phyloP scores from a whole-genome alignment of 2,329 filamentous ascomycete genomes.

The Stemphylium vesicarium region DNA sequence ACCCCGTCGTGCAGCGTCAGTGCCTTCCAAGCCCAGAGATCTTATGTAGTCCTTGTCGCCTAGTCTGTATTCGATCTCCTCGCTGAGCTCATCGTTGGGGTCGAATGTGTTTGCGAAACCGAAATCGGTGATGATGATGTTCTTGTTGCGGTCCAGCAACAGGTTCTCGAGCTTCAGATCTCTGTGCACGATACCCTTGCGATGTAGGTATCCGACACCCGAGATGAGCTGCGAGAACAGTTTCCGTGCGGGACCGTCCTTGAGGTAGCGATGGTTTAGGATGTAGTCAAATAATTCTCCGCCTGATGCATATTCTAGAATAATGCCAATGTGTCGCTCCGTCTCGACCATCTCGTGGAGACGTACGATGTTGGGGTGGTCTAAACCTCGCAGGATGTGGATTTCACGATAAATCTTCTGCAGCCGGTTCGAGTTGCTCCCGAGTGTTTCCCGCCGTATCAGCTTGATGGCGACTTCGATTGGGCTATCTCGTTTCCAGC shows the following conservation, averaged over 20 bases:
- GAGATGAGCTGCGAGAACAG: constrained; percentile 96
- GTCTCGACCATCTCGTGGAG: constrained; percentile 99
- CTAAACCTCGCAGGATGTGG: constrained; percentile 82
- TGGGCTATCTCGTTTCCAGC: constrained; percentile 95
- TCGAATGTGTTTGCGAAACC: constrained; percentile 99
- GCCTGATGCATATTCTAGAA: constrained; percentile 96
- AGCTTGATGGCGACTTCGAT: constrained; percentile 97
- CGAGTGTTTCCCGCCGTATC: constrained; percentile 89
- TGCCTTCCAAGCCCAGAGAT: constrained; percentile 80
- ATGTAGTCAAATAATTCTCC: constrained; percentile 99
- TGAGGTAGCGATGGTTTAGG: constrained; percentile 92
- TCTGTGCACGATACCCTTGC: constrained; percentile 97
- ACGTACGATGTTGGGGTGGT: constrained; percentile 95
- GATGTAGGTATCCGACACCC: constrained; percentile 95
- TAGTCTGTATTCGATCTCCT: constrained; percentile 88
- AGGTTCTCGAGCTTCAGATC: constrained; percentile 97
- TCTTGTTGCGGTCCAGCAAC: constrained; percentile 91
- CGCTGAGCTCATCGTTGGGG: constrained; percentile 81
- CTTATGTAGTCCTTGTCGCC: constrained; percentile 89
- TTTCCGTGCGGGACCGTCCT: constrained; percentile 87
- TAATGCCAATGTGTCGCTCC: constrained; percentile 95
- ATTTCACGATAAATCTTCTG: constrained; percentile 99
- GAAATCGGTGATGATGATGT: constrained; percentile 99
- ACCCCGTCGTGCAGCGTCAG: constrained; percentile 79
- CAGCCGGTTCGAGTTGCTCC: constrained; percentile 84